Evolutionary conservation across 2,329 filamentous ascomycete species (phyloP), one percentile per base, ranked within the genome.

Genomic region (Teratosphaeria viscida): DNA sequence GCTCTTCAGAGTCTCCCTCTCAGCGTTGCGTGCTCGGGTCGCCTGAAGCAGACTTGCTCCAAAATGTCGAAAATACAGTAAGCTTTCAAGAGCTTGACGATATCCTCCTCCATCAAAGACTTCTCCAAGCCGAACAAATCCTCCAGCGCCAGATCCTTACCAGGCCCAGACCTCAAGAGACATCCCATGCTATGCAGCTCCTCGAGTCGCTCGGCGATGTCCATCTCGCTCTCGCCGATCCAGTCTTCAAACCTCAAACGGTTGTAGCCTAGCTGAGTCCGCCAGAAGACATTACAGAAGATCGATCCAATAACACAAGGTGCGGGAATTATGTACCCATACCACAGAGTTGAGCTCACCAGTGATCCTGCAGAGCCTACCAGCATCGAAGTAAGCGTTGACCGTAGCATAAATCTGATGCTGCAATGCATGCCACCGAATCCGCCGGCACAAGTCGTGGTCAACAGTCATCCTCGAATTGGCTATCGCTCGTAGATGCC

Each of bases 251-350:
- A 47, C 2, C 27, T 52, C 23, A 54, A 16, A 16, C 59, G 57
- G 39, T 63, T 56, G 52, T 65, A 64, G 12, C 59, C 59, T 11
- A 64, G 26, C 6, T 52, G 29, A 23, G 35, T n/a, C 32, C 62
- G 53, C 62, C 62, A 62, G 49, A 56, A 60, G 14, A 53, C 32
- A 54, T 60, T 60, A 27, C 49, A 55, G 34, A 62, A 62, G 26
- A 62, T 52, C 2, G 58, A 57, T 8, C 37, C 60, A 27, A 78
- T 59, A 8, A 82, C 78, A 62, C 81, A 81, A 0, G 80, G 81
- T 2, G 78, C 71, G 4, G 82, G 68, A 0, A 82, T 72, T 0
- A 81, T 71, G 55, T 83, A 83, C 1, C 77, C 81, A 75, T 76
- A 79, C 81, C 81, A 83, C 32, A 69, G 65, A 2, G 76, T 78